Percentiles rank a stretch among this genome's conserved stretches.
Evolutionary conservation across 2,329 filamentous ascomycete genomes (phyloP).

Genomic region (Fusarium graminum): DNA sequence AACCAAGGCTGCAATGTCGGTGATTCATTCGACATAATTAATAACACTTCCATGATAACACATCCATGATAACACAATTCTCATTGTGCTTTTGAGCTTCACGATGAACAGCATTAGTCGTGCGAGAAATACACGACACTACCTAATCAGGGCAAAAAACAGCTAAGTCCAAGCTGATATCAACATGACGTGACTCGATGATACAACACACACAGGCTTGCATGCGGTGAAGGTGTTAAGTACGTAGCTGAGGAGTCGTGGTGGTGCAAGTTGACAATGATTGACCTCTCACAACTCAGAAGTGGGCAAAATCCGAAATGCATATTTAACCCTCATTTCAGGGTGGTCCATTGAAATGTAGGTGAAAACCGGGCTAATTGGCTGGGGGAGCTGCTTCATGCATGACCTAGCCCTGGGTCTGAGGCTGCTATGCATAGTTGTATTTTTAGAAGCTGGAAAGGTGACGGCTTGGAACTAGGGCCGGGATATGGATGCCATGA

Average conservation of each 20-base stretch:
- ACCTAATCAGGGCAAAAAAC: neutral
- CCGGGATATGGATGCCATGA: slow-evolving; percentile 23
- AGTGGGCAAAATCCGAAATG: slow-evolving; percentile 34
- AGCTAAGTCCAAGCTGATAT: slow-evolving; percentile 11
- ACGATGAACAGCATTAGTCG: slow-evolving; percentile 7
- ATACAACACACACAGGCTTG: slow-evolving; percentile 1
- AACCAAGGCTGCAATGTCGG: slow-evolving; percentile 18
- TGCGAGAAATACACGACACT: neutral
- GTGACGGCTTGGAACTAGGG: slow-evolving; percentile 13
- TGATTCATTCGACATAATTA: slow-evolving; percentile 18
- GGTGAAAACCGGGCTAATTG: slow-evolving; percentile 41
- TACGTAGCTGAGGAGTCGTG: slow-evolving; percentile 21
- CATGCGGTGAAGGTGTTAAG: slow-evolving; percentile 38
- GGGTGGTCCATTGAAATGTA: slow-evolving; percentile 16
- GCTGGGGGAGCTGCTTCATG: slow-evolving; percentile 26
- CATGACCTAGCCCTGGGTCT: slow-evolving; percentile 40
- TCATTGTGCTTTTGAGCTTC: slow-evolving; percentile 5
- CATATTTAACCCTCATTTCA: slow-evolving; percentile 47
- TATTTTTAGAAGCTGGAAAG: slow-evolving; percentile 43
- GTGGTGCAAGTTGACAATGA: slow-evolving; percentile 19
- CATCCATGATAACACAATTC: neutral
- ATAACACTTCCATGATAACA: slow-evolving; percentile 10
- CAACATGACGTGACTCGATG: slow-evolving; percentile 26
- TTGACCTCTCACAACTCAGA: slow-evolving; percentile 37
- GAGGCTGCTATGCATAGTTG: slow-evolving; percentile 46